Conservation (phyloP, 2,329 filamentous ascomycete genomes). For the Scedosporium apiospermum region DNA sequence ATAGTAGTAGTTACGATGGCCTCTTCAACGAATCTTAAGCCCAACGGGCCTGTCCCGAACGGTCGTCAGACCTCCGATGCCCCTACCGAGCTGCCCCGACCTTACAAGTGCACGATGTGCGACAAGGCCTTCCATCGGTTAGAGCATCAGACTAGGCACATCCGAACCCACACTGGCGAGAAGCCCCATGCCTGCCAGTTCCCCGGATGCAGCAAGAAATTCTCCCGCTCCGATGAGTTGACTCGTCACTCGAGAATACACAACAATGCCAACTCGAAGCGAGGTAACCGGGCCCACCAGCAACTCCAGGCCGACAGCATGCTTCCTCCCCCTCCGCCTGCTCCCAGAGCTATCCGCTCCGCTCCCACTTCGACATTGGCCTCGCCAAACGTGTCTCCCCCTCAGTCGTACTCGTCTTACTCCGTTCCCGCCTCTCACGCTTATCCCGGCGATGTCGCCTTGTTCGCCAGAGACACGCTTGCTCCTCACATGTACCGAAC, state of each 20-base stretch:
- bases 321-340: conserved; percentile 61
- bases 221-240: conserved; percentile 91
- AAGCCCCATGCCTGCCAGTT: conserved; percentile 96
- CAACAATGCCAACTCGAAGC: conserved; percentile 94
- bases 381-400: conserved; percentile 94
- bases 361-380: conserved; percentile 77
- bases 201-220: conserved; percentile 92
- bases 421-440: conserved; percentile 36
- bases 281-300: conserved; percentile 71
- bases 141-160: conserved; percentile 86
- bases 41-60: conserved; percentile 52
- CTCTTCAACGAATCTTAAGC: conserved; percentile 36
- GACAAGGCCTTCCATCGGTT: conserved; percentile 98
- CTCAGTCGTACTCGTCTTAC: conserved; percentile 76
- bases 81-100: conserved; percentile 69
- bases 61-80: conserved; percentile 46
- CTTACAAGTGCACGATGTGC: conserved; percentile 97
- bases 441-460: conserved; percentile 39
- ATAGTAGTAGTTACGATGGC: neutral
- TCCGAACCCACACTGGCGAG: conserved; percentile 94
- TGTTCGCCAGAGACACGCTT: conserved; percentile 52
- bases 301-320: conserved; percentile 45
- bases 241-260: conserved; percentile 97
- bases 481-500: conserved; percentile 40
- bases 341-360: conserved; percentile 74